Conservation (phyloP, 2,329 filamentous ascomycete genomes). For the Chaetomium sp. region DNA sequence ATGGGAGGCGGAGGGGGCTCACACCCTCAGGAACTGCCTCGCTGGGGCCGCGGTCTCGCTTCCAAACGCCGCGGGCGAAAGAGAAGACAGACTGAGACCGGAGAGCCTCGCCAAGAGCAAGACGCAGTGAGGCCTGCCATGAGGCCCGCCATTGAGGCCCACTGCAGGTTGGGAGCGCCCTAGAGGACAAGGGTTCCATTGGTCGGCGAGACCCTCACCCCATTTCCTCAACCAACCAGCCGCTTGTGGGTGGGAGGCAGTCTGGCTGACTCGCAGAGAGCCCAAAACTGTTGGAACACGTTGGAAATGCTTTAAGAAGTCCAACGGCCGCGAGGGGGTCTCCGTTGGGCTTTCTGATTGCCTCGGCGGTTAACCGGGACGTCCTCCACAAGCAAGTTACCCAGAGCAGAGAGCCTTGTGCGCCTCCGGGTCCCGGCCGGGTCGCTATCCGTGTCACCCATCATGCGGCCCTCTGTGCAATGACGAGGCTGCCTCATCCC, state of each 20-base stretch:
- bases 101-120: not conserved
- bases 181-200: constrained; percentile 14
- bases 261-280: not conserved
- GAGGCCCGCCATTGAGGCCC: constrained; percentile 13
- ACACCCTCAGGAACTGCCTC: not conserved
- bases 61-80: constrained; percentile 4
- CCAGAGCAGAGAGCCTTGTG: not conserved
- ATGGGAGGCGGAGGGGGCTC: not conserved
- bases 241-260: not conserved
- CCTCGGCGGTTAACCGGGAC: not conserved
- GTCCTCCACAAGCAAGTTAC: not conserved
- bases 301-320: not conserved
- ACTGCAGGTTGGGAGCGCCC: constrained; percentile 1
- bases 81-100: not conserved
- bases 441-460: not conserved
- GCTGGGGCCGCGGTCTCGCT: not conserved
- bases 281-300: constrained; percentile 11
- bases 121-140: constrained; percentile 14
- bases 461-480: not conserved
- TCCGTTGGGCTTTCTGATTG: not conserved
- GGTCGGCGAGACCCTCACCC: not conserved
- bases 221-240: not conserved
- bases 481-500: not conserved
- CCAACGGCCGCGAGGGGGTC: not conserved
- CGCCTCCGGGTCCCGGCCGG: not conserved